phyloP scores from a whole-genome alignment of 2,329 filamentous ascomycete genomes.

The Phaeosphaeriaceae sp. region DNA sequence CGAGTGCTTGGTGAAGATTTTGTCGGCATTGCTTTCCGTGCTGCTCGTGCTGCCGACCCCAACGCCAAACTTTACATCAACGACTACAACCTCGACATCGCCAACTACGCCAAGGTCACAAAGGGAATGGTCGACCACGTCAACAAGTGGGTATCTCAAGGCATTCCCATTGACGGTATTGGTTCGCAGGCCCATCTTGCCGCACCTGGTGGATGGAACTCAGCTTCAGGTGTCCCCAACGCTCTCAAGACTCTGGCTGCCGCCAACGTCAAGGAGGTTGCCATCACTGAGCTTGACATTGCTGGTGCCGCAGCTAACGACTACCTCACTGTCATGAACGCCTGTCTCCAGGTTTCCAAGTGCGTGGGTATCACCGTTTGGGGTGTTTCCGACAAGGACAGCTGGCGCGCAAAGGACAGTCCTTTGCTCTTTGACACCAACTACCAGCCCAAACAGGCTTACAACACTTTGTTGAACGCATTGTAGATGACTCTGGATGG shows the following conservation, averaged over 20 bases:
- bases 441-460: constrained; percentile 6
- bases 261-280: constrained; percentile 4
- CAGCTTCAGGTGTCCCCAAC: constrained; percentile 2
- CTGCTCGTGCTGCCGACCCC: constrained; percentile 73
- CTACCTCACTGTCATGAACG: constrained; percentile 5
- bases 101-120: constrained; percentile 66
- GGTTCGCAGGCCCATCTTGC: constrained; percentile 56
- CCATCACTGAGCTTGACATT: constrained; percentile 5
- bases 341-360: neutral
- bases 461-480: constrained; percentile 2
- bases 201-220: constrained; percentile 1
- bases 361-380: constrained; percentile 1
- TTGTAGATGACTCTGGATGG: neutral
- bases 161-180: constrained; percentile 72
- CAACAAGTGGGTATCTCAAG: constrained; percentile 69
- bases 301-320: neutral
- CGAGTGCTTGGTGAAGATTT: constrained; percentile 63
- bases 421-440: constrained; percentile 3
- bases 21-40: constrained; percentile 74
- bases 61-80: constrained; percentile 78
- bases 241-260: constrained; percentile 1
- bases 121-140: constrained; percentile 65
- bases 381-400: constrained; percentile 6
- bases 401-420: neutral
- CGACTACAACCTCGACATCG: constrained; percentile 70